phyloP scores from a whole-genome alignment of 2,329 filamentous ascomycete genomes.

The Colletotrichum gloeosporioides region DNA sequence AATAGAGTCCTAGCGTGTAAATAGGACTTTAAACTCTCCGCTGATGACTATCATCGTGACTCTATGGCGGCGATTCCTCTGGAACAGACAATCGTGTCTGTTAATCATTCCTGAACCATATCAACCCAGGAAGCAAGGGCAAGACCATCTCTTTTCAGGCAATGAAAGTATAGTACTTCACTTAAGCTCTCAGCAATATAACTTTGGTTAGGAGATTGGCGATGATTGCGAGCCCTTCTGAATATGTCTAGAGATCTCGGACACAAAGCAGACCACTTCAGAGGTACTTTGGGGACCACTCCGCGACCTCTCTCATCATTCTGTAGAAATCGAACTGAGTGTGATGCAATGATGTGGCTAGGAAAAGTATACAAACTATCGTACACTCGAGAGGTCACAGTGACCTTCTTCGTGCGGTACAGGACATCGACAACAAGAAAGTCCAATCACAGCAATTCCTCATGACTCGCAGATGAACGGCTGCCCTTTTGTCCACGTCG shows the following conservation, averaged over 20 bases:
- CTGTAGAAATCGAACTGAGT: background rate
- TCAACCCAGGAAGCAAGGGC: background rate
- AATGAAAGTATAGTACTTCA: background rate
- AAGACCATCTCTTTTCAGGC: background rate
- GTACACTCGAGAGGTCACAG: background rate
- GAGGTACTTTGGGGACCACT: background rate
- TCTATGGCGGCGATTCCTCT: background rate
- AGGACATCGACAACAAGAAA: background rate
- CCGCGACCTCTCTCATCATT: background rate
- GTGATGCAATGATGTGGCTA: background rate
- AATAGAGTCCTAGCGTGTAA: background rate
- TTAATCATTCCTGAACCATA: background rate
- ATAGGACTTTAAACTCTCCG: background rate
- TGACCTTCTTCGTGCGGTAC: background rate
- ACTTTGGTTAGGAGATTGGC: background rate
- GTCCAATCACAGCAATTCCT: background rate
- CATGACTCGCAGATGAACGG: background rate
- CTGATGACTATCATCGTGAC: background rate
- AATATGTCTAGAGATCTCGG: background rate
- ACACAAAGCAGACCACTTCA: background rate
- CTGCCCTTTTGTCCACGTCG: background rate
- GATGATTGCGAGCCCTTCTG: background rate
- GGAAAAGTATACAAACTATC: background rate
- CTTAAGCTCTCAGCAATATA: background rate
- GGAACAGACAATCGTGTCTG: background rate